Base-by-base conservation (phyloP, 768 basidiomycete species). In the Ephemerocybe angulata region DNA sequence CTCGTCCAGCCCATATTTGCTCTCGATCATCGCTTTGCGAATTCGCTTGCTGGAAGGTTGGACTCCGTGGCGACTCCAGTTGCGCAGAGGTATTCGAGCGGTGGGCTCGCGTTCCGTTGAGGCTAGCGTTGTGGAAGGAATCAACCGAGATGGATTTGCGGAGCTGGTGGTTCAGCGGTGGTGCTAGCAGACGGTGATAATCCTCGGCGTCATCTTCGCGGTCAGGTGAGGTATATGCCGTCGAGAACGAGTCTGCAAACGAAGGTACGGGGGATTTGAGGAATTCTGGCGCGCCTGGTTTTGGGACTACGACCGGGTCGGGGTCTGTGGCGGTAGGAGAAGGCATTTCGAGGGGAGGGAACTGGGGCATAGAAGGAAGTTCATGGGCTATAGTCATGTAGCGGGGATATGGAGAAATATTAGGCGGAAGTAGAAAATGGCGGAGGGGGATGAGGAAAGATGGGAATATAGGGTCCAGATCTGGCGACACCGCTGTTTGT, bases 81-180 rank as follows among this genome's bases (percentile, higher is more conserved):
- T 71, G 59, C 19, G 73, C 58, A 42, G 70, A 69, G 25, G 72
- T 66, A 54, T 68, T 66, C 57, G 65, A 70, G 62, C 77, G 69
- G 63, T 69, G 71, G 17, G 73, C 69, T 3, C 75, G 72, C 38
- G 74, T 67, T 37, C 63, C 62, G 40, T 76, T 73, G 59, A 71
- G 72, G 60, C 70, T 69, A 63, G 74, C 73, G 31, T 72, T 73
- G 47, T 81, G 77, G 67, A 90, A 86, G 10, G 89, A 90, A 68
- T 90, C 89, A 56, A 85, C 87, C 21, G 89, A 90, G 56, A 87
- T 70, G 27, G 88, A 86, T 72, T 90, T 90, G 62, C 87, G 80
- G 52, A 90, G 78, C 74, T 63, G 21, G n/a, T 50, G 73, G 68
- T 41, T 63, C 56, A 52, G 70, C 65, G 52, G 70, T 64, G 33